A percentile compares a stretch with the other conserved stretches of the same genome.
Evolutionary conservation across 805 yeast species (phyloP).

Genomic region (Kodamaea leandrae): DNA sequence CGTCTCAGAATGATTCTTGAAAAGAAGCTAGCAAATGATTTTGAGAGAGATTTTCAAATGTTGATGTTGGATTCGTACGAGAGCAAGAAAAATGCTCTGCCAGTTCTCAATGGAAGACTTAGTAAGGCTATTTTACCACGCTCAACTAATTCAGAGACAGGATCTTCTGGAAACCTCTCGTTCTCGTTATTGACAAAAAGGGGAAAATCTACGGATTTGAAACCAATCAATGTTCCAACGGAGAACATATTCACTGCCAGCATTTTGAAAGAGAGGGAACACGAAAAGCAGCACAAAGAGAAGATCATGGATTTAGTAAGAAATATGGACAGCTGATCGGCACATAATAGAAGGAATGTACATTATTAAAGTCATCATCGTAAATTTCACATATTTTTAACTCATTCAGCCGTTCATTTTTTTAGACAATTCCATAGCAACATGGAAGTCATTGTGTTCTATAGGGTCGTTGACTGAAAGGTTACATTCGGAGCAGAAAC

Average conservation of each 20-base stretch:
- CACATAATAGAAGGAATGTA: neutral
- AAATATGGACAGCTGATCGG: constrained; percentile 40
- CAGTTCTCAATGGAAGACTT: constrained; percentile 8
- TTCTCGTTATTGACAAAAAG: constrained; percentile 57
- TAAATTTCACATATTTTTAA: neutral
- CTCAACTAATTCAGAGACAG: neutral
- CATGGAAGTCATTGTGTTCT: constrained; percentile 57
- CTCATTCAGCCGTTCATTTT: constrained; percentile 15
- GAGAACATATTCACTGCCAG: constrained; percentile 53
- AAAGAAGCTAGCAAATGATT: constrained; percentile 47
- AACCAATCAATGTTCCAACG: constrained; percentile 50
- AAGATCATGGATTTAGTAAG: constrained; percentile 56
- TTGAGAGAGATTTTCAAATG: constrained; percentile 53
- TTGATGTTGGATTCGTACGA: constrained; percentile 53
- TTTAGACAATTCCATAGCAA: constrained; percentile 49
- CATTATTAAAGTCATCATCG: neutral
- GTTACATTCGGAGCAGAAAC: constrained; percentile 30
- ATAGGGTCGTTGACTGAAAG: constrained; percentile 26
- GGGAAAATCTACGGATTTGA: constrained; percentile 46
- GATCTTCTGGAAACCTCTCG: constrained; percentile 24
- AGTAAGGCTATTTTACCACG: neutral
- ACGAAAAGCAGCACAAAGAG: constrained; percentile 51
- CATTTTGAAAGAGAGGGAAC: constrained; percentile 49
- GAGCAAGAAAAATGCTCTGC: constrained; percentile 19
- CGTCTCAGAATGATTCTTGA: constrained; percentile 7